Conservation (phyloP, 2,329 filamentous ascomycete genomes). For the Fusarium pilosicola region DNA sequence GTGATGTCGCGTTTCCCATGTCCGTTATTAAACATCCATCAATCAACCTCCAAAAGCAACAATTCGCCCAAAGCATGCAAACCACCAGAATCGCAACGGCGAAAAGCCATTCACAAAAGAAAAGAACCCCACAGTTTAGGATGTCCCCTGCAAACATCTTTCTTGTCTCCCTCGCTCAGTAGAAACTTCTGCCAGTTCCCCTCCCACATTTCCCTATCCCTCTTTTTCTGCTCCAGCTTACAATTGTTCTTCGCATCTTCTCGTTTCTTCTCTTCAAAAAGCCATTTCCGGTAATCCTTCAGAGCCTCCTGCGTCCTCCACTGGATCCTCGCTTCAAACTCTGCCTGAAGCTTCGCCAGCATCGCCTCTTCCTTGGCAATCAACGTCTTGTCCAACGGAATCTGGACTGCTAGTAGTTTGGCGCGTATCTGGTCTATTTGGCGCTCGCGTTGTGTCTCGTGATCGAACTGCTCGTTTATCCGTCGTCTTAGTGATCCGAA, state of each 20-base stretch:
- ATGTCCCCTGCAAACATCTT: not conserved
- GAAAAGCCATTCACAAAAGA: not conserved
- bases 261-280: not conserved
- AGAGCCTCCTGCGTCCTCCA: not conserved
- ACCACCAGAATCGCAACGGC: not conserved
- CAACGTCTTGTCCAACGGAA: fast-evolving
- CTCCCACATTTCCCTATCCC: not conserved
- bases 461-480: not conserved
- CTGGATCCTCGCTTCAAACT: not conserved
- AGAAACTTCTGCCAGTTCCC: not conserved
- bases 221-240: not conserved
- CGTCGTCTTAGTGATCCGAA: not conserved
- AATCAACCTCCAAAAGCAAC: not conserved
- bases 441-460: not conserved
- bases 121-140: not conserved
- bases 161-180: not conserved
- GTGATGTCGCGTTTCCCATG: not conserved
- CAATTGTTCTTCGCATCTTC: fast-evolving
- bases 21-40: not conserved
- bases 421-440: not conserved
- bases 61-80: not conserved
- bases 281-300: not conserved
- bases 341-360: not conserved
- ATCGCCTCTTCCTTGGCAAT: not conserved
- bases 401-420: fast-evolving